phyloP scores from a whole-genome alignment of 192 early-diverging fungal genomes.

The Fimicolochytrium jonesii region DNA sequence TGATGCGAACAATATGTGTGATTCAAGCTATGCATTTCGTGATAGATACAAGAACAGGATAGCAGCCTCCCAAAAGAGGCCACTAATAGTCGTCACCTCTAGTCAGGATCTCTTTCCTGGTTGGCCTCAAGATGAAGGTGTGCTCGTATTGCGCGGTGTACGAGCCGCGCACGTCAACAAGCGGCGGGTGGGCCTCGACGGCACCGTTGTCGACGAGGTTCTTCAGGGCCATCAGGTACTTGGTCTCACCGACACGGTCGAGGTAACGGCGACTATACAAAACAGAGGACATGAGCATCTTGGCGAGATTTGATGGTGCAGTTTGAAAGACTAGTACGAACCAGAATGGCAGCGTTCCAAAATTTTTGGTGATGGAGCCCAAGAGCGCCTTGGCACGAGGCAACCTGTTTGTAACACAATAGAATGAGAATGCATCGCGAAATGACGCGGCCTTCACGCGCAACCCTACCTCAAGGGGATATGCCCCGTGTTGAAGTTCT shows the following conservation, averaged over 20 bases:
- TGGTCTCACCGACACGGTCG: constrained; percentile 88
- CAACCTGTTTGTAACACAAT: no score
- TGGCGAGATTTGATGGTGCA: neutral
- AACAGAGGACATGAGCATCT: neutral
- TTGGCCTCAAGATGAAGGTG: constrained; percentile 85
- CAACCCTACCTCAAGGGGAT: no score
- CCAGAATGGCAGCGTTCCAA: constrained; percentile 94
- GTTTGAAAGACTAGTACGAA: constrained; percentile 9
- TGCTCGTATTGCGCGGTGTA: constrained; percentile 98
- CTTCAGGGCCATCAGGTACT: constrained; percentile 82
- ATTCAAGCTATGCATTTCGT: no score
- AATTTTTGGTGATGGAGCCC: constrained; percentile 80
- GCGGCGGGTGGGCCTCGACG: constrained; percentile 83
- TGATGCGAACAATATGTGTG: no score
- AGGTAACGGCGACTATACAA: constrained; percentile 71
- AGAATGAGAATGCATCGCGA: neutral
- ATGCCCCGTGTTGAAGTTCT: constrained; percentile 52
- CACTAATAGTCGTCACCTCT: constrained; percentile 68
- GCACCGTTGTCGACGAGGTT: constrained; percentile 79
- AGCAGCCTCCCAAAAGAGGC: no score
- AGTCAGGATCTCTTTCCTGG: constrained; percentile 77
- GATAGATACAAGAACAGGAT: no score
- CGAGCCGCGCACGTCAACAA: constrained; percentile 76
- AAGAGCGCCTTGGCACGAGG: constrained; percentile 71
- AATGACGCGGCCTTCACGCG: no score